phyloP scores from a whole-genome alignment of 108 stramenopile genomes.

The Skeletonema tropicum region DNA sequence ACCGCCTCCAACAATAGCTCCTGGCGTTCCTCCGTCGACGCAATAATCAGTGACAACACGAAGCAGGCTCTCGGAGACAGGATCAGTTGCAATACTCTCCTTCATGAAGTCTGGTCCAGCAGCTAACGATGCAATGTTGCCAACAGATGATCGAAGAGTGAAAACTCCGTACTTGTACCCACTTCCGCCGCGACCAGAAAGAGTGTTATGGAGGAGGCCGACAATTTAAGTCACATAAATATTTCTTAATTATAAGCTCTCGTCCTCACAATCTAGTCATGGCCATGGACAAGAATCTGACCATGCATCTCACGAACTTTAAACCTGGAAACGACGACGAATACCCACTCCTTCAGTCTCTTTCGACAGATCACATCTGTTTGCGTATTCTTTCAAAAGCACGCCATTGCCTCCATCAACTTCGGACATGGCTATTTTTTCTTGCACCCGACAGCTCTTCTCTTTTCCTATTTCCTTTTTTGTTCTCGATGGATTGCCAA shows the following conservation, averaged over 20 bases:
- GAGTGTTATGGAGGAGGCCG: constrained; percentile 85
- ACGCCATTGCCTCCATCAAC: not conserved
- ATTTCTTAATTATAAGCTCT: too few species aligned
- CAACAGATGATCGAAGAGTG: constrained; percentile 87
- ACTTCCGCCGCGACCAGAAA: constrained; percentile 87
- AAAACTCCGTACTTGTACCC: constrained; percentile 94
- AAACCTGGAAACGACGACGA: too few species aligned
- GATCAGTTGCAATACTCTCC: constrained; percentile 85
- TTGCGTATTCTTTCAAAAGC: not conserved
- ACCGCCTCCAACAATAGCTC: constrained; percentile 90
- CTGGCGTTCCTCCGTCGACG: constrained; percentile 88
- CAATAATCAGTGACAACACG: constrained; percentile 87
- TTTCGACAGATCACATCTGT: not conserved
- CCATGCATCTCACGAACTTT: too few species aligned
- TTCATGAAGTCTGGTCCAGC: constrained; percentile 92
- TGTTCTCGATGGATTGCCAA: too few species aligned
- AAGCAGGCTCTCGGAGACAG: constrained; percentile 88
- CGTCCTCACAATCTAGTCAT: too few species aligned
- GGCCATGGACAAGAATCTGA: too few species aligned
- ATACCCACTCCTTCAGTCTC: not conserved
- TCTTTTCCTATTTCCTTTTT: too few species aligned
- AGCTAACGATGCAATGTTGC: constrained; percentile 88
- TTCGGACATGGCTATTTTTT: too few species aligned
- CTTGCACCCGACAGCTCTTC: too few species aligned
- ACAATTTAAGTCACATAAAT: too few species aligned